Evolutionary conservation across 1,284 basidiomycete genomes (phyloP), one percentile per base, ranked within the genome.

Genomic region (Trichosporon inkin): DNA sequence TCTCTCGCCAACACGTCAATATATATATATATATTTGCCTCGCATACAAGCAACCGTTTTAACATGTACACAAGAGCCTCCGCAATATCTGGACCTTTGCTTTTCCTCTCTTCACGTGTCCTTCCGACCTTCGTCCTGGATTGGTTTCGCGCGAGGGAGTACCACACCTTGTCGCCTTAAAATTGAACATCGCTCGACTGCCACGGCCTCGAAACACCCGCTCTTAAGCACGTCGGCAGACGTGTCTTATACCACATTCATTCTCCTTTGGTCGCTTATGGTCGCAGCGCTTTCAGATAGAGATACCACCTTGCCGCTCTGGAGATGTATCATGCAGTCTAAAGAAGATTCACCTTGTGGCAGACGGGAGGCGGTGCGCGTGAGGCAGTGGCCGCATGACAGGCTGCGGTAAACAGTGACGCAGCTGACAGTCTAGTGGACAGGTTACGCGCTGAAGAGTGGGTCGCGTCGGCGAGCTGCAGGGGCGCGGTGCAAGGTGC

Each of bases 41-140:
- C 44, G 24, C 44, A 49, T 49, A 49, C 44, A 49, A 49, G 44
- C 44, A 49, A 17, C 11, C 44, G 10, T 49, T 49, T 32, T 28
- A 49, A 49, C 44, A 49, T 49, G 44, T 49, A 49, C 44, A 49
- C 44, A 49, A 49, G 44, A 49, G 44, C 44, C 44, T 32, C 44
- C 44, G 44, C 44, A 49, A 49, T 28, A 28, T 49, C 44, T 49
- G 44, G 44, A 49, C 24, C 44, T 28, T 49, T 49, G 28, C 28
- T 8, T 32, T 32, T 8, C 4, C 28, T 28, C 24, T 32, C 28
- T 49, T 38, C 36, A 22, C 44, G 44, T 32, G 44, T 49, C 44
- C 28, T 22, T 49, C 44, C 44, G 44, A 49, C 44, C 44, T 28
- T 28, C 44, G 28, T 49, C 44, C 19, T 49, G 24, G 44, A 49